Conservation (phyloP, 257 asterid genomes). For the Dorcoceras hygrometricum region DNA sequence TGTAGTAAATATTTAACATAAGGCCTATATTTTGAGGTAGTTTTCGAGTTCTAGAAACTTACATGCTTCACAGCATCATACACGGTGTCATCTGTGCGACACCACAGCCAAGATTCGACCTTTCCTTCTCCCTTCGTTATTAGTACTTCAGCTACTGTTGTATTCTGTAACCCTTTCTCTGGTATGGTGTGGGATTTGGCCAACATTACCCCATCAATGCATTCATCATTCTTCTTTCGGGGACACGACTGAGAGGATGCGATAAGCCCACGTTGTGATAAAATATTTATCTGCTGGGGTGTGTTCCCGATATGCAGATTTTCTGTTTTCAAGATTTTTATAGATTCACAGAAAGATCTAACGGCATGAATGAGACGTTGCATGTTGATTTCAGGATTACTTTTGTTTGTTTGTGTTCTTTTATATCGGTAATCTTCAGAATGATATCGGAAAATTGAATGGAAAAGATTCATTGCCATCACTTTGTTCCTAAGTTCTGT, state of each 20-base stretch:
- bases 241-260: neutral
- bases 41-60: slow-evolving; percentile 21
- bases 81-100: slow-evolving; percentile 53
- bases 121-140: slow-evolving; percentile 56
- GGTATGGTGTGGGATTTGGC: slow-evolving; percentile 29
- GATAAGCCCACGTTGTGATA: neutral
- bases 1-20: neutral
- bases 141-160: slow-evolving; percentile 60
- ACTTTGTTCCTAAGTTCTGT: slow-evolving; percentile 21
- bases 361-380: neutral
- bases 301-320: neutral
- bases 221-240: neutral
- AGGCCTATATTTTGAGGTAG: neutral
- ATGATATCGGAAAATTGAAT: neutral
- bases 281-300: neutral
- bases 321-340: neutral
- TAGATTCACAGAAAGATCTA: neutral
- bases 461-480: neutral
- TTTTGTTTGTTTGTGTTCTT: neutral
- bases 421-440: neutral
- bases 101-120: slow-evolving; percentile 66
- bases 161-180: slow-evolving; percentile 59
- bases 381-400: neutral
- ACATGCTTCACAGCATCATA: slow-evolving; percentile 72
- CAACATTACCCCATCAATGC: slow-evolving; percentile 20